These are phyloP conservation scores for Neurospora sp. DNA, from an alignment of 495 filamentous ascomycete species.

Conservation along the genomic window DNA sequence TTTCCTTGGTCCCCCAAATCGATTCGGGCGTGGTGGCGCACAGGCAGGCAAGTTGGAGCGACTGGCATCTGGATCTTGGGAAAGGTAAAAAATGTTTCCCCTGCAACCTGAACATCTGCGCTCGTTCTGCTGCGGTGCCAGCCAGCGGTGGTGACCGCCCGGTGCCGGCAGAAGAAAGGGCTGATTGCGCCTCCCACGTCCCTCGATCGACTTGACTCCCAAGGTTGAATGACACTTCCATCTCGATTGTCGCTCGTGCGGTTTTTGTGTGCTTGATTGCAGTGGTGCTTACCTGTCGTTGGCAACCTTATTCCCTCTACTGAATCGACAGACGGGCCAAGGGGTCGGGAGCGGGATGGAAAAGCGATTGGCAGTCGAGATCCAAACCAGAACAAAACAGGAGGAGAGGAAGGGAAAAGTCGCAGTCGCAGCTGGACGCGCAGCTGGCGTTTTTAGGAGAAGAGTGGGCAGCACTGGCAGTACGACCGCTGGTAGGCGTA, in stretches of 20 bases:
- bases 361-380: not conserved
- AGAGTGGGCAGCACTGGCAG: not conserved
- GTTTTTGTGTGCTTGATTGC: not conserved
- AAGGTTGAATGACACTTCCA: not conserved
- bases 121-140: not conserved
- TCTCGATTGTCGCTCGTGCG: not conserved
- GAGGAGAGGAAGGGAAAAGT: constrained; percentile 10
- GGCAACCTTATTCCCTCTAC: not conserved
- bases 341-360: not conserved
- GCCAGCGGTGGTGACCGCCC: not conserved
- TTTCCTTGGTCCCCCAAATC: constrained; percentile 8
- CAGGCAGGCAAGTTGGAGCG: constrained; percentile 1
- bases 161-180: not conserved
- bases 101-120: constrained; percentile 1
- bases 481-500: not conserved
- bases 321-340: not conserved
- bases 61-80: constrained; percentile 3
- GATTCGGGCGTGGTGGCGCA: constrained; percentile 1
- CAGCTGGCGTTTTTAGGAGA: constrained; percentile 1
- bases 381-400: constrained; percentile 3
- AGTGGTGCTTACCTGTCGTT: not conserved
- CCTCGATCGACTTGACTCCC: not conserved
- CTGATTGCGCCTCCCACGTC: not conserved
- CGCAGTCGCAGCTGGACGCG: constrained; percentile 1
- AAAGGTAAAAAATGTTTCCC: constrained; percentile 13